Conservation (phyloP, 495 filamentous ascomycete genomes). For the Aspergillus biplanus region DNA sequence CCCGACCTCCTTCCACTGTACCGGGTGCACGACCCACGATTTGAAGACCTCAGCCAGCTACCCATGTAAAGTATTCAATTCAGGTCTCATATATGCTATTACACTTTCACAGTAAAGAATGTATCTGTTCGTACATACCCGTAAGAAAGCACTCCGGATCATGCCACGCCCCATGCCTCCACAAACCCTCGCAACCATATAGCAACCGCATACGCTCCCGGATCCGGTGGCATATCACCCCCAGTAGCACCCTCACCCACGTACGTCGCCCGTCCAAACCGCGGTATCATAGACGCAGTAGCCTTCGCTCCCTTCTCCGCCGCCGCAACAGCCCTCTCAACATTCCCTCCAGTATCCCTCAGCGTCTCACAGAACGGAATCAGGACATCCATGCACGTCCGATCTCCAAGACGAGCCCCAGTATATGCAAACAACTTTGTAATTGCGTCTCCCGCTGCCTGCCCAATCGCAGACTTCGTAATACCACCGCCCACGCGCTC, state of each 20-base stretch:
- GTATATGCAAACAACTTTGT: background rate
- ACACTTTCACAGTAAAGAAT: too few relatives aligned
- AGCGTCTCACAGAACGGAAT: constrained; percentile 3
- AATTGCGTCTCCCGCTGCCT: constrained; percentile 3
- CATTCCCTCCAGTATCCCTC: background rate
- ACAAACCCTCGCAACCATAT: background rate
- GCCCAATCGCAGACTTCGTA: background rate
- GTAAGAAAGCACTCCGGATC: too few relatives aligned
- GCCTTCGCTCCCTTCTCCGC: background rate
- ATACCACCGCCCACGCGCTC: background rate
- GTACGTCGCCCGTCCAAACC: constrained; percentile 10
- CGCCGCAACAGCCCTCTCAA: background rate
- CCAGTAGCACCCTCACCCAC: background rate
- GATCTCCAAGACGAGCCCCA: constrained; percentile 1
- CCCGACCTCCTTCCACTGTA: too few relatives aligned
- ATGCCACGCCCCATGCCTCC: background rate
- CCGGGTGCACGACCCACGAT: too few relatives aligned
- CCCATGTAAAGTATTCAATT: too few relatives aligned
- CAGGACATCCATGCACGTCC: constrained; percentile 6
- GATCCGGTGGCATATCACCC: constrained; percentile 5
- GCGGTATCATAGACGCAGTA: background rate
- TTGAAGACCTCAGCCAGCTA: too few relatives aligned
- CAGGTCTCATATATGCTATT: too few relatives aligned
- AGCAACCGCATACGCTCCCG: constrained; percentile 3
- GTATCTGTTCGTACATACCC: too few relatives aligned